A percentile compares a stretch with the other conserved stretches of the same genome.
These are phyloP conservation scores for Phytophthora kernoviae DNA, from an alignment of 352 stramenopile genomes.

Conservation along the genomic window DNA sequence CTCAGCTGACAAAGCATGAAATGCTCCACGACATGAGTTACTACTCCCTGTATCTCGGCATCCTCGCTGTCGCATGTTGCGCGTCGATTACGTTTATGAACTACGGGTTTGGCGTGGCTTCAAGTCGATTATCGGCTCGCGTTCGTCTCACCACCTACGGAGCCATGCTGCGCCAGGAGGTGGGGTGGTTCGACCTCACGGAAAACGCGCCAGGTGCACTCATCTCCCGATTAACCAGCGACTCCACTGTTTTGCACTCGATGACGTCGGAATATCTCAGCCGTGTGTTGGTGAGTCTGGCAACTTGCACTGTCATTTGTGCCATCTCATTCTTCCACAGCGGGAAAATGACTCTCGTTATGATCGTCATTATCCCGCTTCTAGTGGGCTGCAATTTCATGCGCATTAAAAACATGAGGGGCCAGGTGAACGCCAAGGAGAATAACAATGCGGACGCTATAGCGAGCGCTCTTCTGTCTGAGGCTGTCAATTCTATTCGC, in stretches of 20 bases:
- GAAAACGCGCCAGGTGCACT: slow-evolving; percentile 19
- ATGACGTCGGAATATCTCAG: slow-evolving; percentile 77
- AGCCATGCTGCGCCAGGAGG: slow-evolving; percentile 53
- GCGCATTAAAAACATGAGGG: slow-evolving; percentile 40
- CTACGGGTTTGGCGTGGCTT: slow-evolving; percentile 60
- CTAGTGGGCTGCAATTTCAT: slow-evolving; percentile 48
- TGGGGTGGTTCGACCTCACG: slow-evolving; percentile 11
- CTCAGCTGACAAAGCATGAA: slow-evolving; percentile 38
- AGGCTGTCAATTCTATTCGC: slow-evolving; percentile 58
- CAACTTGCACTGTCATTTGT: slow-evolving; percentile 57
- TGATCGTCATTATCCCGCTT: slow-evolving; percentile 30
- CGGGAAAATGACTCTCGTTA: slow-evolving; percentile 65
- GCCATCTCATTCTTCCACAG: slow-evolving; percentile 52
- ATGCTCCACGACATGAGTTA: slow-evolving; percentile 46
- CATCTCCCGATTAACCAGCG: slow-evolving; percentile 63
- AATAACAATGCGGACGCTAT: slow-evolving; percentile 45
- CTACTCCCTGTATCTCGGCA: slow-evolving; percentile 26
- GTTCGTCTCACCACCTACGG: slow-evolving; percentile 50
- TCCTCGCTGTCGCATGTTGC: slow-evolving; percentile 44
- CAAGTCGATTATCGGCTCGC: slow-evolving; percentile 43
- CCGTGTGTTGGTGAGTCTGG: slow-evolving; percentile 51
- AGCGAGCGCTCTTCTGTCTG: slow-evolving; percentile 44
- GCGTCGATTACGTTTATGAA: slow-evolving; percentile 45
- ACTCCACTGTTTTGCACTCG: slow-evolving; percentile 76
- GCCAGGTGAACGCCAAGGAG: slow-evolving; percentile 41